These are phyloP conservation scores for Sporisorium reilianum DNA, from an alignment of 1,284 basidiomycete species.

Conservation along the genomic window DNA sequence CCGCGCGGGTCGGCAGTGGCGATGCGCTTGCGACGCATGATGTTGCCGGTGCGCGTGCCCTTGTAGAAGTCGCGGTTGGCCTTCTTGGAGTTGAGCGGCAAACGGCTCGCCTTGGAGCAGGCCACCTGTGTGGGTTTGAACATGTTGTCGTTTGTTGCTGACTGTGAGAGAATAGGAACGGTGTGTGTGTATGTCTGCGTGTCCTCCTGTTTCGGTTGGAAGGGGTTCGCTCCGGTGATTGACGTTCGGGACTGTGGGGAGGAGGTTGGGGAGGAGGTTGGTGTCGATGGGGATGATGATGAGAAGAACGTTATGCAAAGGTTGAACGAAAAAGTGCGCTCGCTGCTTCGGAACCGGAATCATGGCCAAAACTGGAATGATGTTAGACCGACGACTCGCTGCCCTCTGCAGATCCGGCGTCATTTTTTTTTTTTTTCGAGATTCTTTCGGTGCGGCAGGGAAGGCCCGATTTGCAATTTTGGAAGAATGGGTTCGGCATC, in stretches of 20 bases:
- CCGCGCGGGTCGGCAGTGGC: conserved; percentile 60
- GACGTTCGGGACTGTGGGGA: background rate
- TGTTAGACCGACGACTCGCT: conserved; percentile 15
- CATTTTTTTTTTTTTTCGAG: background rate
- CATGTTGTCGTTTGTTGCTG: conserved; percentile 20
- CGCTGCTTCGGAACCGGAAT: conserved; percentile 36
- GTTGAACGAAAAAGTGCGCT: conserved; percentile 14
- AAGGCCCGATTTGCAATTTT: background rate
- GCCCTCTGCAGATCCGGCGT: background rate
- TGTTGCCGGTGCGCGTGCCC: conserved; percentile 67
- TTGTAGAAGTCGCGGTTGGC: conserved; percentile 69
- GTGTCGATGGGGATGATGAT: conserved; percentile 4
- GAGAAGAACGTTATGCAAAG: conserved; percentile 25
- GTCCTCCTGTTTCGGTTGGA: too few species aligned
- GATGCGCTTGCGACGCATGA: conserved; percentile 65
- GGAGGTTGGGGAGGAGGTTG: background rate
- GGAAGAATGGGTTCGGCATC: background rate
- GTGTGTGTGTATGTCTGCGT: background rate
- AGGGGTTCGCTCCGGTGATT: background rate
- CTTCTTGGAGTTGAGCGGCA: conserved; percentile 67
- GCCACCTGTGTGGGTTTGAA: conserved; percentile 58
- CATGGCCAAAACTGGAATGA: too few species aligned
- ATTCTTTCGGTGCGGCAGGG: background rate
- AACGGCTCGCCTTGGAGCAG: conserved; percentile 64
- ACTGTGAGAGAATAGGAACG: background rate